Conservation (phyloP, 2,329 filamentous ascomycete species). For the Chaetoscypha palmicola region DNA sequence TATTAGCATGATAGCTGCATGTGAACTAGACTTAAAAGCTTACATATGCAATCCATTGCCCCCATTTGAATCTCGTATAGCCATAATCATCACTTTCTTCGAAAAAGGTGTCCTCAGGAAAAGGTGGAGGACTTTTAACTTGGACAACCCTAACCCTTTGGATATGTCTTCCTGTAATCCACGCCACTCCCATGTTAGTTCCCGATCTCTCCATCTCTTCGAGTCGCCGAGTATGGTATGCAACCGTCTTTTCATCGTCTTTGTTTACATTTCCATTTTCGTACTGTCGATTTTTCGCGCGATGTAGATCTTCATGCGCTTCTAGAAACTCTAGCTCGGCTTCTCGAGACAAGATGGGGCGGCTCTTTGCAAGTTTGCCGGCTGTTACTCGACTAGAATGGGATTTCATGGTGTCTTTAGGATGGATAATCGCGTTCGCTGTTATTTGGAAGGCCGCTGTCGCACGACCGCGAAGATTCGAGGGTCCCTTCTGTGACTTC, state of each 20-base stretch:
- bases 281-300: conserved; percentile 4
- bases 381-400: conserved; percentile 18
- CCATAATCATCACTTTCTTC: conserved; percentile 22
- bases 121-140: conserved; percentile 7
- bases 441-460: conserved; percentile 12
- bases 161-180: conserved; percentile 33
- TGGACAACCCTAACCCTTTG: conserved; percentile 29
- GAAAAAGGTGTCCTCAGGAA: conserved; percentile 25
- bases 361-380: conserved; percentile 18
- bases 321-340: conserved; percentile 33
- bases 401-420: conserved; percentile 18
- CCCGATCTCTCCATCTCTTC: conserved; percentile 24
- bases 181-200: conserved; percentile 31
- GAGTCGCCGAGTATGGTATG: conserved; percentile 19
- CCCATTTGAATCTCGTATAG: conserved; percentile 27
- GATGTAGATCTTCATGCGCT: conserved; percentile 24
- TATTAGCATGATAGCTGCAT: neutral
- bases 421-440: conserved; percentile 13
- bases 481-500: conserved; percentile 8
- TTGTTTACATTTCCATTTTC: conserved; percentile 11
- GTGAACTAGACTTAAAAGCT: neutral
- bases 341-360: conserved; percentile 30
- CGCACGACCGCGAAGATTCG: conserved; percentile 8
- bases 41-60: conserved; percentile 27
- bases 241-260: conserved; percentile 9